Conservation (phyloP, 2,329 filamentous ascomycete species). For the Penicillium decumbens region DNA sequence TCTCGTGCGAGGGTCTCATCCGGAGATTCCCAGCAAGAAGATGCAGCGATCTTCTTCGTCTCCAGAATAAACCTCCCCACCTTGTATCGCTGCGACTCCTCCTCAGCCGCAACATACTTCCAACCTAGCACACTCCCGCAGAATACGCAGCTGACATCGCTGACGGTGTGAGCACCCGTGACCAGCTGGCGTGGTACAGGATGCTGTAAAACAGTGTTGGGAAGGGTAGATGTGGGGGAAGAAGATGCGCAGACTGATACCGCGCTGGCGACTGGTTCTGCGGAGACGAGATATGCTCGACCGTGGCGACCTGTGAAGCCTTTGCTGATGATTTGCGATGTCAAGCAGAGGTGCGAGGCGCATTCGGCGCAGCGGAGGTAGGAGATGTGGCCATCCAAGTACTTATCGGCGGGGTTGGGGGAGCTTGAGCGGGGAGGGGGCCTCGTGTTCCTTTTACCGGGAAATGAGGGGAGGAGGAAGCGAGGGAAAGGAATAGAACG, state of each 20-base stretch:
- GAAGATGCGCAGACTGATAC: conserved; percentile 27
- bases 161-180: conserved; percentile 59
- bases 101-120: conserved; percentile 61
- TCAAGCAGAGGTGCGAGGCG: conserved; percentile 55
- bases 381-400: conserved; percentile 48
- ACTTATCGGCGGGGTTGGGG: conserved; percentile 24
- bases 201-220: conserved; percentile 56
- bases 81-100: conserved; percentile 60
- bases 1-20: conserved; percentile 5
- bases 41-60: conserved; percentile 51
- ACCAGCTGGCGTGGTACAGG: conserved; percentile 57
- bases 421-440: conserved; percentile 4
- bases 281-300: conserved; percentile 59
- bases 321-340: conserved; percentile 59
- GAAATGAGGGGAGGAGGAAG: conserved; percentile 49
- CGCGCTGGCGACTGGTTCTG: conserved; percentile 33
- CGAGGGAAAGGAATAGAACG: conserved; percentile 45
- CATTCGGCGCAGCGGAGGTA: conserved; percentile 58
- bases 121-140: conserved; percentile 58
- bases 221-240: conserved; percentile 42
- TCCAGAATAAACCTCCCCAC: conserved; percentile 65
- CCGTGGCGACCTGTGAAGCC: conserved; percentile 63
- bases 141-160: conserved; percentile 54
- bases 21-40: conserved; percentile 50
- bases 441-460: conserved; percentile 27